Conservation (phyloP, 148 eudicot genomes). For the Rheum nobile region DNA sequence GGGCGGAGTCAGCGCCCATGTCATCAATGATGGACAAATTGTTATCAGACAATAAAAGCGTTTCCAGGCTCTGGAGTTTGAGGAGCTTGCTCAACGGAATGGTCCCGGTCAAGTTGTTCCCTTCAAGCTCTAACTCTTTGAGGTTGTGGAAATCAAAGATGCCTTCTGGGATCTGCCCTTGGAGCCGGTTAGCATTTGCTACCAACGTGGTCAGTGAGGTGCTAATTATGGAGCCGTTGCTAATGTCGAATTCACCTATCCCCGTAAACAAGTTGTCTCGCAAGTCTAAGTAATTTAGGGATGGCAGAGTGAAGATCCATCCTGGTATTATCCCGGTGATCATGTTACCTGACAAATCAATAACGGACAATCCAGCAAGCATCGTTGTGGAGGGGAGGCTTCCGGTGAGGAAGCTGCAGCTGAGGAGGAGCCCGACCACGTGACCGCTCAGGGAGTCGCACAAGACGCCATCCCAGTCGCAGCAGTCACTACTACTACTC, state of each 20-base stretch:
- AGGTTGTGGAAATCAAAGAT: slow-evolving; percentile 8
- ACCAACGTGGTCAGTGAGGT: too few relatives aligned
- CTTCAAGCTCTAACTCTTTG: background rate
- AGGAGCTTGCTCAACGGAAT: slow-evolving; percentile 7
- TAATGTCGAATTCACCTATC: background rate
- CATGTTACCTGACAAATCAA: background rate
- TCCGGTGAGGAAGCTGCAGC: slow-evolving; percentile 12
- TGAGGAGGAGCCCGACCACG: slow-evolving; percentile 16
- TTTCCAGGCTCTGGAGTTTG: slow-evolving; percentile 5
- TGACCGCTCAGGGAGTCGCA: slow-evolving; percentile 13
- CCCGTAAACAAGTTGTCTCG: background rate
- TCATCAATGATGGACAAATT: background rate
- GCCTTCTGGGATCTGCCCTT: slow-evolving; percentile 7
- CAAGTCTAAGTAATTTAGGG: background rate
- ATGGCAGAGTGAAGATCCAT: slow-evolving; percentile 14
- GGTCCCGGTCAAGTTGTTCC: slow-evolving; percentile 14
- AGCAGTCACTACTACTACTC: slow-evolving; percentile 13
- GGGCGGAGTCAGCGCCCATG: background rate
- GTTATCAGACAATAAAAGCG: background rate
- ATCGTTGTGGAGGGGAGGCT: slow-evolving; percentile 2
- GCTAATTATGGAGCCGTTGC: too few relatives aligned
- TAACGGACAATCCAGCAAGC: too few relatives aligned
- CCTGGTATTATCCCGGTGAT: slow-evolving; percentile 18
- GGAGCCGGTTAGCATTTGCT: background rate
- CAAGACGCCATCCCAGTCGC: slow-evolving; percentile 19